Evolutionary conservation across 208 protist genomes (phyloP).

Genomic region (Acanthamoeba divionensis): DNA sequence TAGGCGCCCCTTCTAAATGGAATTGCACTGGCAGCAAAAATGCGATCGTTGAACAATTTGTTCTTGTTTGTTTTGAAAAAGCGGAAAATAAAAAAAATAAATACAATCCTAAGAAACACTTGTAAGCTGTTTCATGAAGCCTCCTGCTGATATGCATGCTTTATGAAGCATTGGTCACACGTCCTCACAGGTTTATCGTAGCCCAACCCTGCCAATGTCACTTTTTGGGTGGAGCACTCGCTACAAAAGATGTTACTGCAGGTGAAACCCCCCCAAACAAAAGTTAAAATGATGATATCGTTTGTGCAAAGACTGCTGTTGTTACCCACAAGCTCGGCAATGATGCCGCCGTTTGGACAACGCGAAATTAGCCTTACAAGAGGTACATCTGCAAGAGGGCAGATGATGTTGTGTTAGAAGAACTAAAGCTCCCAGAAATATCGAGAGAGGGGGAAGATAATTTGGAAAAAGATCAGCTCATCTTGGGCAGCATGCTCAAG

Average conservation of each 20-base stretch:
- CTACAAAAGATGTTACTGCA: constrained; percentile 31
- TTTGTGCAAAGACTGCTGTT: too few relatives aligned
- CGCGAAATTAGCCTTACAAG: neutral
- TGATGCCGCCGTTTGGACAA: neutral
- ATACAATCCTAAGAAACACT: too few relatives aligned
- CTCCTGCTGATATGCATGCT: neutral
- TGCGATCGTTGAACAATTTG: too few relatives aligned
- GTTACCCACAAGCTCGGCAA: constrained; percentile 1
- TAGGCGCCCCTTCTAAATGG: too few relatives aligned
- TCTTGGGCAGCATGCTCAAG: neutral
- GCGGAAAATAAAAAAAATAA: too few relatives aligned
- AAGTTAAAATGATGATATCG: too few relatives aligned
- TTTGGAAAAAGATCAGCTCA: neutral
- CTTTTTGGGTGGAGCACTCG: neutral
- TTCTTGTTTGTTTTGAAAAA: too few relatives aligned
- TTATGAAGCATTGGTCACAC: neutral
- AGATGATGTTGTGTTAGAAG: too few relatives aligned
- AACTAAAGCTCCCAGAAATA: too few relatives aligned
- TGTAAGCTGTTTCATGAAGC: constrained; percentile 4
- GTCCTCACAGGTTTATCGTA: constrained; percentile 4
- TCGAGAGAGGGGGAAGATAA: too few relatives aligned
- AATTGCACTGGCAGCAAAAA: too few relatives aligned
- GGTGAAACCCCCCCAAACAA: too few relatives aligned
- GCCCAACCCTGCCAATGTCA: neutral
- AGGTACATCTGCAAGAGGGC: constrained; percentile 13